Evolutionary conservation across 2,329 filamentous ascomycete species (phyloP).

Genomic region (Hymenoscyphus infarciens): DNA sequence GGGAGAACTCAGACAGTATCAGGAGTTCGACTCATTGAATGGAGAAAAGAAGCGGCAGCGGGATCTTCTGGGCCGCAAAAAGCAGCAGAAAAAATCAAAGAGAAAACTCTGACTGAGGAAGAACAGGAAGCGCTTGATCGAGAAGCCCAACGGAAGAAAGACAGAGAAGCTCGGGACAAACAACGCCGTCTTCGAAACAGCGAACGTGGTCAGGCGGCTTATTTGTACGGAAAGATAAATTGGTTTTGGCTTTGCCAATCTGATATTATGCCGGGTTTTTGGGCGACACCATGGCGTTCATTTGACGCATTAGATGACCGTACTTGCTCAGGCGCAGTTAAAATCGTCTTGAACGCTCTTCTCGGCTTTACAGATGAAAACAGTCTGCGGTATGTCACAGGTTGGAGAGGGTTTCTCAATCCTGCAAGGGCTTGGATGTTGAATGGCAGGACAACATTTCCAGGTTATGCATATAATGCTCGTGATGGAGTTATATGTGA

Average conservation of each 20-base stretch:
- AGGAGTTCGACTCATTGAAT: too few species aligned
- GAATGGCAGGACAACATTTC: not conserved
- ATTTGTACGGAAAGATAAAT: not conserved
- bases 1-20: too few species aligned
- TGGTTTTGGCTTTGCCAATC: slow-evolving; percentile 2
- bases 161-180: too few species aligned
- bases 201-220: too few species aligned
- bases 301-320: not conserved
- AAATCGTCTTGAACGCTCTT: not conserved
- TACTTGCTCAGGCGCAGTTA: not conserved
- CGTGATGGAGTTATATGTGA: not conserved
- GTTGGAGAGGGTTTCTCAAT: not conserved
- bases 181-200: too few species aligned
- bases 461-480: not conserved
- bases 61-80: too few species aligned
- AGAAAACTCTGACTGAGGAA: too few species aligned
- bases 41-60: too few species aligned
- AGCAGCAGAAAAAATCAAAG: too few species aligned
- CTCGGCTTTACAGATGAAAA: not conserved
- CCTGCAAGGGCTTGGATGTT: not conserved
- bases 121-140: too few species aligned
- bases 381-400: not conserved
- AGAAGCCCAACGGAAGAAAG: too few species aligned
- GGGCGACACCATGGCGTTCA: not conserved
- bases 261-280: not conserved